These are phyloP conservation scores for Arabis hirsuta DNA, from an alignment of 345 rosid genomes.

Conservation along the genomic window DNA sequence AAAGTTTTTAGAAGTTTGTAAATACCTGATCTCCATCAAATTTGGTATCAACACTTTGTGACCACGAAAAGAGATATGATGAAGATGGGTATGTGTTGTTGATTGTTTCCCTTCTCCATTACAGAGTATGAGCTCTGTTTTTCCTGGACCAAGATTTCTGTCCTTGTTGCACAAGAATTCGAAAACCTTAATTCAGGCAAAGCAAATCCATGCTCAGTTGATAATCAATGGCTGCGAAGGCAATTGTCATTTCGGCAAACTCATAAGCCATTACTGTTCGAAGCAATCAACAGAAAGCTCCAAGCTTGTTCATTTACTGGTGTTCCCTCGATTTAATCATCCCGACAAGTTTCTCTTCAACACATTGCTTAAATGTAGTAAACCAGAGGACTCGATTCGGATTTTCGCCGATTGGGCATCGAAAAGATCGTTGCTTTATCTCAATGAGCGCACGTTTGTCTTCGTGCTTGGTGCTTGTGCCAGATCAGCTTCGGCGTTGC, in stretches of 20 bases:
- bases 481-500: slow-evolving; percentile 45
- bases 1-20: slow-evolving; percentile 33
- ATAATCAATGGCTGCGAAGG: slow-evolving; percentile 48
- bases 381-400: slow-evolving; percentile 51
- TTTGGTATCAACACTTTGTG: slow-evolving; percentile 34
- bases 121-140: slow-evolving; percentile 36
- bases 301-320: slow-evolving; percentile 47
- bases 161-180: slow-evolving; percentile 33
- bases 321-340: slow-evolving; percentile 41
- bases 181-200: slow-evolving; percentile 39
- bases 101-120: background rate
- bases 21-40: slow-evolving; percentile 46
- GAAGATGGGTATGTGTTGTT: slow-evolving; percentile 42
- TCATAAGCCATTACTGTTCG: slow-evolving; percentile 54
- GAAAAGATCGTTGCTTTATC: slow-evolving; percentile 30
- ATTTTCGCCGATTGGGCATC: slow-evolving; percentile 56
- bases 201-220: slow-evolving; percentile 65
- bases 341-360: slow-evolving; percentile 65
- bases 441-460: slow-evolving; percentile 54
- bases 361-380: slow-evolving; percentile 61
- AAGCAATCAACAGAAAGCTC: slow-evolving; percentile 43
- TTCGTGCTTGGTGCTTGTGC: slow-evolving; percentile 72
- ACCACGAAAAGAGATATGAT: slow-evolving; percentile 30
- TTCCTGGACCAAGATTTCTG: slow-evolving; percentile 11
- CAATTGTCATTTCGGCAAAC: slow-evolving; percentile 49